Percentiles rank a stretch among this genome's conserved stretches.
phyloP scores from a whole-genome alignment of 352 stramenopile genomes.

The Phytophthora fragariae region DNA sequence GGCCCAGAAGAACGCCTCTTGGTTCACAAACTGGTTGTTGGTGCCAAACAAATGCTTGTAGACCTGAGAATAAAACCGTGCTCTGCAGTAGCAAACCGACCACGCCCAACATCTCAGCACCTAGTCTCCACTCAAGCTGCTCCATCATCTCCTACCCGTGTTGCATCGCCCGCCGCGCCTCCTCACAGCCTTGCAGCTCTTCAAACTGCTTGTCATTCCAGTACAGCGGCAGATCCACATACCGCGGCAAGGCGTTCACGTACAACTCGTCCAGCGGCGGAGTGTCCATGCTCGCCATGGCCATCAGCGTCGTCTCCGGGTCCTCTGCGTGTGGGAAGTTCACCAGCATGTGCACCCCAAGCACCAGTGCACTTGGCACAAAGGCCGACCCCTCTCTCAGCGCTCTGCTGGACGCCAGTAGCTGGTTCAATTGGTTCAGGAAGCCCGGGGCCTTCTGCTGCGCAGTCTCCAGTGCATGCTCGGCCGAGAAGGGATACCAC shows the following conservation, averaged over 20 bases:
- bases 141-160: slow-evolving; percentile 55
- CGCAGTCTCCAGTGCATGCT: slow-evolving; percentile 65
- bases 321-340: slow-evolving; percentile 51
- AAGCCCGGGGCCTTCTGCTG: slow-evolving; percentile 73
- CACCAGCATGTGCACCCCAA: slow-evolving; percentile 74
- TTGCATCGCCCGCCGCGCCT: slow-evolving; percentile 64
- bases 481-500: slow-evolving; percentile 84
- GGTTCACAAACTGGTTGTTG: slow-evolving; percentile 57
- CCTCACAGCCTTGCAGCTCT: slow-evolving; percentile 68
- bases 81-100: slow-evolving; percentile 34
- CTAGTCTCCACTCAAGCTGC: slow-evolving; percentile 1
- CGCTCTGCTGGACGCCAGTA: slow-evolving; percentile 45
- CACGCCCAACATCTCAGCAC: slow-evolving; percentile 1
- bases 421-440: slow-evolving; percentile 58
- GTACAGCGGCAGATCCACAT: slow-evolving; percentile 74
- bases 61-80: slow-evolving; percentile 72
- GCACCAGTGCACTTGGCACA: slow-evolving; percentile 70
- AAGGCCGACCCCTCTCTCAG: slow-evolving; percentile 49
- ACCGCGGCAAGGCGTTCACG: slow-evolving; percentile 58
- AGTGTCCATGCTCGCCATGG: slow-evolving; percentile 22
- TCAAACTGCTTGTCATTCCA: slow-evolving; percentile 71
- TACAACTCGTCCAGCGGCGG: slow-evolving; percentile 62
- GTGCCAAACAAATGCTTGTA: slow-evolving; percentile 77
- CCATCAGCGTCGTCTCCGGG: slow-evolving; percentile 24
- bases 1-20: slow-evolving; percentile 82